Evolutionary conservation across 192 early-diverging fungal genomes (phyloP).

Genomic region (Borealophlyctis nickersoniae): DNA sequence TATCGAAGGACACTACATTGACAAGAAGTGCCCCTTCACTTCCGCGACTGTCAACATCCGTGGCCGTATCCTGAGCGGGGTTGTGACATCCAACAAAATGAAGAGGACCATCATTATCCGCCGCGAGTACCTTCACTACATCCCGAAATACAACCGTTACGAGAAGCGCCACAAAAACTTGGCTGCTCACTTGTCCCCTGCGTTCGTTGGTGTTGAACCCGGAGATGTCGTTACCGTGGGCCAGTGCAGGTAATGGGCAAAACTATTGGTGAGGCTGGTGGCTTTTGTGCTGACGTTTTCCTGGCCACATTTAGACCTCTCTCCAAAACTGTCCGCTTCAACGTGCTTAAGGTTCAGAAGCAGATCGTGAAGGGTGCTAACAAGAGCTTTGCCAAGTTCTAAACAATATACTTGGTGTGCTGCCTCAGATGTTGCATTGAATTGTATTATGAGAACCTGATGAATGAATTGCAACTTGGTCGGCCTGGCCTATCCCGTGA

Average conservation of each 20-base stretch:
- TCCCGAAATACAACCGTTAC: constrained; percentile 99
- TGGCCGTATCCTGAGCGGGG: constrained; percentile 94
- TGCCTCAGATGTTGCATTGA: background rate
- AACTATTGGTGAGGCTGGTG: too few relatives aligned
- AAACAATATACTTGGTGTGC: too few relatives aligned
- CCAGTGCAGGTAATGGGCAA: constrained; percentile 75
- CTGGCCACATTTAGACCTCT: constrained; percentile 61
- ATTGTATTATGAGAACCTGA: background rate
- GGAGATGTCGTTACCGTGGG: constrained; percentile 97
- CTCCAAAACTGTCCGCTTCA: constrained; percentile 99
- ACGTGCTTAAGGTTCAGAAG: constrained; percentile 97
- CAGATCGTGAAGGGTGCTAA: constrained; percentile 68
- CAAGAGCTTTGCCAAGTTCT: constrained; percentile 95
- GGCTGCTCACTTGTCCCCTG: constrained; percentile 90
- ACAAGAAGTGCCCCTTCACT: constrained; percentile 99
- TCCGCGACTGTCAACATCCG: constrained; percentile 90
- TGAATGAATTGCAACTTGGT: background rate
- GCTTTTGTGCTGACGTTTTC: constrained; percentile 16
- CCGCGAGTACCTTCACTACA: constrained; percentile 99
- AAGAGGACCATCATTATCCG: constrained; percentile 98
- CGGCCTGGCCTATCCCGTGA: too few relatives aligned
- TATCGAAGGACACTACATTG: constrained; percentile 95
- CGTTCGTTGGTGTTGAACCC: constrained; percentile 83
- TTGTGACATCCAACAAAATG: constrained; percentile 95
- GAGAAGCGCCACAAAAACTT: constrained; percentile 99